Evolutionary conservation across 768 basidiomycete genomes (phyloP).

Genomic region (Infundibulicybe gibba): DNA sequence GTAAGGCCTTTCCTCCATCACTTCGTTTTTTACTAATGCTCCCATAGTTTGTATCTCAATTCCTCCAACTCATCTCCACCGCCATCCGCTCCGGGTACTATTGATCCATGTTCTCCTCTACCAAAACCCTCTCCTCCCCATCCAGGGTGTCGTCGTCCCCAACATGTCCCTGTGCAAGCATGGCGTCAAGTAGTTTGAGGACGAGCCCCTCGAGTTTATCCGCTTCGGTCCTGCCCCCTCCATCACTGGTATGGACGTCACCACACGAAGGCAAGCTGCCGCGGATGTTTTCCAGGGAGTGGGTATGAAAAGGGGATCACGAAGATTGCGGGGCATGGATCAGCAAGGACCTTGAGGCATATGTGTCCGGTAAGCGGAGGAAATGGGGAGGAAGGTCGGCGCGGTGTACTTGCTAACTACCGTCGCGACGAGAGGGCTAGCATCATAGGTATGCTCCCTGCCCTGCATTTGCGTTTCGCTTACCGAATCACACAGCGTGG

Average conservation of each 20-base stretch:
- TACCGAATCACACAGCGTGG: constrained; percentile 70
- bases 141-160: too few species aligned
- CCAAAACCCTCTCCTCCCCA: too few species aligned
- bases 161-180: too few species aligned
- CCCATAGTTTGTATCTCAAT: constrained; percentile 92
- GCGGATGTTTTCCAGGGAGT: too few species aligned
- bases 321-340: constrained; percentile 87
- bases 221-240: too few species aligned
- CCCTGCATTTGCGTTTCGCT: not conserved
- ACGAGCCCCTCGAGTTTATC: too few species aligned
- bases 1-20: constrained; percentile 46
- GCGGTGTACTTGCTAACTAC: too few species aligned
- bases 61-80: constrained; percentile 87
- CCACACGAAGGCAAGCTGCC: too few species aligned
- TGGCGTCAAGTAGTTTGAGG: too few species aligned
- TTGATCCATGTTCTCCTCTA: too few species aligned
- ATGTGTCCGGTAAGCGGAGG: constrained; percentile 51
- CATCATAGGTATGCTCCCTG: constrained; percentile 54
- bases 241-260: constrained; percentile 58
- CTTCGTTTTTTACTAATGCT: too few species aligned
- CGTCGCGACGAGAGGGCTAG: constrained; percentile 85
- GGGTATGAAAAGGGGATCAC: too few species aligned
- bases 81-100: constrained; percentile 90
- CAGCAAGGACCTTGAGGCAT: constrained; percentile 63
- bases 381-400: constrained; percentile 93